Conservation (phyloP, 257 asterid genomes). For the Asclepias syriaca region DNA sequence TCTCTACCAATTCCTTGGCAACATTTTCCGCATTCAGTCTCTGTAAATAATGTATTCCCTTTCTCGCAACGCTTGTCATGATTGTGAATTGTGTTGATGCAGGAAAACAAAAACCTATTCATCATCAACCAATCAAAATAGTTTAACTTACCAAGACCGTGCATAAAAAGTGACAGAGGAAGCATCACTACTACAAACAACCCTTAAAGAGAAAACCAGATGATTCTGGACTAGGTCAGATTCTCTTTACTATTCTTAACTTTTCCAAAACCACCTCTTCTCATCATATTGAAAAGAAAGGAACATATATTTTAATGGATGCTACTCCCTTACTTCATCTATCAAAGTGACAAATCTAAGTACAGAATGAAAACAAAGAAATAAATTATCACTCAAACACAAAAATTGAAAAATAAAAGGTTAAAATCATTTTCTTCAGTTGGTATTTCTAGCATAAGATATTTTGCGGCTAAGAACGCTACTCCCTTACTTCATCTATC, state of each 20-base stretch:
- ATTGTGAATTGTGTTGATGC: constrained; percentile 24
- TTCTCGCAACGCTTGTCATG: constrained; percentile 60
- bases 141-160: neutral
- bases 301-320: neutral
- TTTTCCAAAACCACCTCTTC: neutral
- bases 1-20: constrained; percentile 79
- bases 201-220: neutral
- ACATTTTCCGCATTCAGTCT: constrained; percentile 68
- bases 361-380: neutral
- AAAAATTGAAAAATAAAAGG: too few species aligned
- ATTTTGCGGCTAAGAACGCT: too few species aligned
- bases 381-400: neutral
- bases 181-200: neutral
- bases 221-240: neutral
- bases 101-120: neutral
- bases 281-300: neutral
- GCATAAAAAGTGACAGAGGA: neutral
- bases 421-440: too few species aligned
- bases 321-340: neutral
- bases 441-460: too few species aligned
- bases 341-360: neutral
- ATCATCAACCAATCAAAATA: neutral
- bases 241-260: neutral
- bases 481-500: neutral
- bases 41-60: constrained; percentile 82